Evolutionary conservation across 352 stramenopile species (phyloP).

Genomic region (Phytophthora chlamydospora): DNA sequence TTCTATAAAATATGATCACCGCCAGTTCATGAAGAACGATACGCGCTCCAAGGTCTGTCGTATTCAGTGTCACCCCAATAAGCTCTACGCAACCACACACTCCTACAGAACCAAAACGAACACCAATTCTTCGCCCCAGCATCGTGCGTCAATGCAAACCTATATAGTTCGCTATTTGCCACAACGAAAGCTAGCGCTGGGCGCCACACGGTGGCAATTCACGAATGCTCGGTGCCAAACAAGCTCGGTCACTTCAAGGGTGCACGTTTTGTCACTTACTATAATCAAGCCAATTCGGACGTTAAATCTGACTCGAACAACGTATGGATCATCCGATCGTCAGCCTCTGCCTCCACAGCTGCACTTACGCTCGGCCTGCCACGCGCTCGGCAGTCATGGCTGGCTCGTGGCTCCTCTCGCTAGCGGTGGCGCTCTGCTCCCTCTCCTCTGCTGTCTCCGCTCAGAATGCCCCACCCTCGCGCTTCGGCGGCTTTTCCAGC

Average conservation of each 20-base stretch:
- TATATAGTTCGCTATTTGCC: no score
- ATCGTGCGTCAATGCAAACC: no score
- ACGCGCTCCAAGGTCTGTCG: neutral
- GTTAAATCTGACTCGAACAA: conserved; percentile 15
- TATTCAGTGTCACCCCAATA: no score
- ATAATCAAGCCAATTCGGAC: conserved; percentile 12
- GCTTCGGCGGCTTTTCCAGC: conserved; percentile 42
- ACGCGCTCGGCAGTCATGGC: conserved; percentile 15
- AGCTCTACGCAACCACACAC: no score
- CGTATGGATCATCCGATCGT: conserved; percentile 19
- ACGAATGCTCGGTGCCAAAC: no score
- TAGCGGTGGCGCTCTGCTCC: conserved; percentile 14
- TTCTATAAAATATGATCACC: no score
- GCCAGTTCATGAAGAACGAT: no score
- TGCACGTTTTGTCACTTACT: conserved; percentile 16
- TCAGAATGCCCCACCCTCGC: conserved; percentile 9
- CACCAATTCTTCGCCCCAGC: no score
- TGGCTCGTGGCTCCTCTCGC: conserved; percentile 24
- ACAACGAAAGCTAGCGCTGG: no score
- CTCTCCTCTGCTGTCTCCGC: neutral
- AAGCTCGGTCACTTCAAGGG: neutral
- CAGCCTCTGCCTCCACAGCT: conserved; percentile 7
- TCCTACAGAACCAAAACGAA: no score
- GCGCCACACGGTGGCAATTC: no score
- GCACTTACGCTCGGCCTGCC: conserved; percentile 10